Conservation (phyloP, 2,329 filamentous ascomycete species). For the Mycocentrospora acerina region DNA sequence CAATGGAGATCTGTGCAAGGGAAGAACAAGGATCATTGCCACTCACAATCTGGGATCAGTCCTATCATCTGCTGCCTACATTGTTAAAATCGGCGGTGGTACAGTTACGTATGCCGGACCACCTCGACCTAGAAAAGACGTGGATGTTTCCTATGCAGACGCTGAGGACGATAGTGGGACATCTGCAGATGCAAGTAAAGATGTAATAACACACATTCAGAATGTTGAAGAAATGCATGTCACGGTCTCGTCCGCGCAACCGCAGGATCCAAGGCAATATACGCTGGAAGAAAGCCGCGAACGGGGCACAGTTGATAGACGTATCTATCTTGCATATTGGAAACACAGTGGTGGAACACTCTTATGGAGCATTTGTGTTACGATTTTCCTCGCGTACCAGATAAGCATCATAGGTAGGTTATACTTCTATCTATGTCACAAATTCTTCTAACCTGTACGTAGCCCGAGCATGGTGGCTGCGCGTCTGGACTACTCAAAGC, state of each 20-base stretch:
- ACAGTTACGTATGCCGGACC: not conserved
- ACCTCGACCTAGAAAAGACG: not conserved
- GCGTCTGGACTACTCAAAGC: not conserved
- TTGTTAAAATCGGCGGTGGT: conserved; percentile 72
- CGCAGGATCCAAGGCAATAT: not conserved
- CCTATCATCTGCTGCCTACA: conserved; percentile 69
- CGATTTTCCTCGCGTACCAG: conserved; percentile 1
- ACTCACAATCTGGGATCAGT: conserved; percentile 78
- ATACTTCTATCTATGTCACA: not conserved
- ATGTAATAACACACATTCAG: conserved; percentile 57
- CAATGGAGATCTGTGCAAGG: conserved; percentile 14
- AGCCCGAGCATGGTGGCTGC: conserved; percentile 2
- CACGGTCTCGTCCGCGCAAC: conserved; percentile 35
- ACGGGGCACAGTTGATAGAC: not conserved
- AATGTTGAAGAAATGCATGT: conserved; percentile 57
- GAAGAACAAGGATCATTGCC: conserved; percentile 72
- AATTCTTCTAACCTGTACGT: not conserved
- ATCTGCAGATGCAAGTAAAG: not conserved
- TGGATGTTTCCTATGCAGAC: conserved; percentile 1
- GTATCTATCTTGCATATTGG: conserved; percentile 2
- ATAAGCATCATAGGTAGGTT: conserved; percentile 3
- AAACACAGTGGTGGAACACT: conserved; percentile 2
- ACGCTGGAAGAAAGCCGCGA: conserved; percentile 1
- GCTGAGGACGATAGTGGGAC: conserved; percentile 42
- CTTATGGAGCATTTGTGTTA: conserved; percentile 1